Base-by-base conservation (phyloP, 1,139 yeast species). In the Blastobotrys aristatus region DNA sequence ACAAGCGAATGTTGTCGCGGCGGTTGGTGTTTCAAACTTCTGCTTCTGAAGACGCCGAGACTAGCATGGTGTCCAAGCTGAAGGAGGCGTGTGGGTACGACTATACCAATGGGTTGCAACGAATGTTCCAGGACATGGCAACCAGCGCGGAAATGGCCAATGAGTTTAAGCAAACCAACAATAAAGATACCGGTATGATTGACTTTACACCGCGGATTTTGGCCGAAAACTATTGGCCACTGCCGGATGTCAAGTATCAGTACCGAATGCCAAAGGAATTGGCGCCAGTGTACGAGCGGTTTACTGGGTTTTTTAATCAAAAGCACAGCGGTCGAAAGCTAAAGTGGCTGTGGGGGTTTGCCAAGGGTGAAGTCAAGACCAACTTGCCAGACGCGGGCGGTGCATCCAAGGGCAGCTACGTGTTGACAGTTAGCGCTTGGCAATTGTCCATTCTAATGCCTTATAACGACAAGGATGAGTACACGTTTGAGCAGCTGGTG, bases 281-380 rank as follows among this genome's bases (percentile, higher is more conserved):
- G 54, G 67, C 72, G 50, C 72, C 74, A 32, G 79, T 94, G 1
- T 80, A 84, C 57, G 79, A 81, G 44, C 77, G 79, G 51, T 81
- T 92, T 50, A 80, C 80, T 51, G 74, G 76, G 40, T 76, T 84
- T 52, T 94, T 92, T 64, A 75, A 79, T 43, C 71, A 75, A 41
- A 85, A 85, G 60, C 97, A 92, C 65, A 79, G 75, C 52, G 97
- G 97, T 13, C 77, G 98, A 65, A 82, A 88, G 56, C 77, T 94
- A 60, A 84, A 86, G 62, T 94, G 98, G 98, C 75, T 92, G 50
- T 94, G 97, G 97, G 86, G 88, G 57, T 82, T 88, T 62, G 88
- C 95, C 40, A 85, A 94, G 66, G 95, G 95, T 53, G 99, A 94
- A 64, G 70, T 94, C 48, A 85, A 82, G 66, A 96, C 95, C n/a